Evolutionary conservation across 73 alveolate species (phyloP).

Genomic region (Paramecium bursaria): DNA sequence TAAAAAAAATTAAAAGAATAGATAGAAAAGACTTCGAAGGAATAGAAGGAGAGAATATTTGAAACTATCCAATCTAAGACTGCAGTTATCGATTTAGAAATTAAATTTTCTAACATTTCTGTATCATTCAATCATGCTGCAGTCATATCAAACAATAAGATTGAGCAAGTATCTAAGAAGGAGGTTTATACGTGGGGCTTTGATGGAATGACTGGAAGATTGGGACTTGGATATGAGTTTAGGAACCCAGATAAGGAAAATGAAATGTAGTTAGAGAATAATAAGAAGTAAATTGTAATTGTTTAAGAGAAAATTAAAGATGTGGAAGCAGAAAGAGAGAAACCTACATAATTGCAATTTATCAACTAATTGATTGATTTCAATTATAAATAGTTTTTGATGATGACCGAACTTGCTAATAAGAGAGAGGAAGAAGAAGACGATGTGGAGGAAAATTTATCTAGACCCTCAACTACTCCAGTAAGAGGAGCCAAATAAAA

Average conservation of each 20-base stretch:
- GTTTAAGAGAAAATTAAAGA: neutral
- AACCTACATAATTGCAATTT: neutral
- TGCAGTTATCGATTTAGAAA: neutral
- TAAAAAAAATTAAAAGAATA: neutral
- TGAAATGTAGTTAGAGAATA: slow-evolving; percentile 41
- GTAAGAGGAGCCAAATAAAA: neutral
- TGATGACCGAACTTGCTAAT: neutral
- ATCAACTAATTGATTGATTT: slow-evolving; percentile 21
- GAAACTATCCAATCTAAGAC: neutral
- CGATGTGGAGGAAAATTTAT: slow-evolving; percentile 43
- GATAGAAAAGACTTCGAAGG: neutral
- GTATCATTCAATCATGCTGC: slow-evolving; percentile 62
- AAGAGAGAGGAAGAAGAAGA: slow-evolving; percentile 2
- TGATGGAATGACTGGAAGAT: slow-evolving; percentile 69
- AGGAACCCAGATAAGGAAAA: slow-evolving; percentile 53
- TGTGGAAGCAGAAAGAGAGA: neutral
- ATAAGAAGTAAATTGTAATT: neutral
- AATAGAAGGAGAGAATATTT: slow-evolving; percentile 1
- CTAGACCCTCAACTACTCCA: no score
- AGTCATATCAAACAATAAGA: slow-evolving; percentile 37
- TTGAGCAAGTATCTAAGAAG: neutral
- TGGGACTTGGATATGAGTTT: slow-evolving; percentile 69
- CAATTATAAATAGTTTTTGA: neutral
- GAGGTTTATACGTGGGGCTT: slow-evolving; percentile 68
- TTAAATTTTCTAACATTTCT: slow-evolving; percentile 4